A percentile compares a stretch with the other conserved stretches of the same genome.
Conservation (phyloP, 1,284 basidiomycete species). For the Puccinia horiana region DNA sequence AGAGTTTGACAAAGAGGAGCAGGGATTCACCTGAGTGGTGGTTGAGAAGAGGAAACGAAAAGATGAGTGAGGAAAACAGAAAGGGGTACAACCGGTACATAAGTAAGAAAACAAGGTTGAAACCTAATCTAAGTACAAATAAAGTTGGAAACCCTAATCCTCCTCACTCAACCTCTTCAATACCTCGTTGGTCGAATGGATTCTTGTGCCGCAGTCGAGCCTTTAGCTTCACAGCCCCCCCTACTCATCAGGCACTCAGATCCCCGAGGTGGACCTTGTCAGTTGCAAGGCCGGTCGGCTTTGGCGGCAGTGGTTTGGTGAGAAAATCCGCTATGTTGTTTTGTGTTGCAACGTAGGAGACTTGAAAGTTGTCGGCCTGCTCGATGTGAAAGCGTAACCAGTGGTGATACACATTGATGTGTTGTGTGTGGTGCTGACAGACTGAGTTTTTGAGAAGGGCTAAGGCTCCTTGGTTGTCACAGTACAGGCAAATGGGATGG, state of each 20-base stretch:
- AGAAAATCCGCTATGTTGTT: neutral
- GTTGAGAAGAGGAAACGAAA: too few relatives aligned
- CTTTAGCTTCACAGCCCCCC: neutral
- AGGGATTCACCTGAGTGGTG: too few relatives aligned
- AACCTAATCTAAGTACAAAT: too few relatives aligned
- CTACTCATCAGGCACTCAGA: neutral
- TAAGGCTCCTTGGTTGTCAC: neutral
- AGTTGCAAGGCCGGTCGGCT: neutral
- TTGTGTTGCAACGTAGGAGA: neutral
- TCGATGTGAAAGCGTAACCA: neutral
- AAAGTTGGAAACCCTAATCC: too few relatives aligned
- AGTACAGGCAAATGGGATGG: neutral
- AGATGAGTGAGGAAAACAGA: too few relatives aligned
- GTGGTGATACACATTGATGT: neutral
- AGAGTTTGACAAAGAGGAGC: too few relatives aligned
- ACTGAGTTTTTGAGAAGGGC: neutral
- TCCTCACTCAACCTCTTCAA: too few relatives aligned
- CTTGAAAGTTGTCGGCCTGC: neutral
- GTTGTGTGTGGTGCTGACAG: neutral
- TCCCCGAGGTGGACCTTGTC: neutral
- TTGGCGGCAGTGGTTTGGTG: neutral
- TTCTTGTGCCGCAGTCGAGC: too few relatives aligned
- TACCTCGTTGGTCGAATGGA: too few relatives aligned
- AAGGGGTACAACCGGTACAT: too few relatives aligned
- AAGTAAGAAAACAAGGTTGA: too few relatives aligned